Conservation (phyloP, 2,329 filamentous ascomycete genomes). For the Paracoccidioides brasiliensis region DNA sequence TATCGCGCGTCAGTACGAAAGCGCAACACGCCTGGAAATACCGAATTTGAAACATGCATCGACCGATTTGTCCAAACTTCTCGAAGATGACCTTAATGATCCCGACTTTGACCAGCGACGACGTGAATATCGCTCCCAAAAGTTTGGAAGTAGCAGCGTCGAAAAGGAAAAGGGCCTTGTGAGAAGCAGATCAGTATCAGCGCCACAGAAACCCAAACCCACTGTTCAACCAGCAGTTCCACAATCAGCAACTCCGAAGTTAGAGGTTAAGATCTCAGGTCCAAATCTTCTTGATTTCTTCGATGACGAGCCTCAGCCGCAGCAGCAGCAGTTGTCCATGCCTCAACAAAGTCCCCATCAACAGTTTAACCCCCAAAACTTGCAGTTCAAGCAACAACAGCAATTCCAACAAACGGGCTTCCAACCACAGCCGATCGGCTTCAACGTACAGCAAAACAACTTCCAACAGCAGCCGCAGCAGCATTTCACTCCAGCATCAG, state of each 20-base stretch:
- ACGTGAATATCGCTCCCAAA: conserved; percentile 79
- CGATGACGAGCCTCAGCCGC: conserved; percentile 61
- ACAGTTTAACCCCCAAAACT: conserved; percentile 18
- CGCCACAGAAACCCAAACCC: conserved; percentile 15
- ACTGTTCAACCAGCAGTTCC: conserved; percentile 10
- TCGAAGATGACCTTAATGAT: conserved; percentile 91
- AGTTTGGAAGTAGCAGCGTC: conserved; percentile 53
- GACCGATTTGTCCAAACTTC: conserved; percentile 72
- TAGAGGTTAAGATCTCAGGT: conserved; percentile 26
- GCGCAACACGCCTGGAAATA: conserved; percentile 81
- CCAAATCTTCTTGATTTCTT: conserved; percentile 89
- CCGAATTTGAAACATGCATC: conserved; percentile 96
- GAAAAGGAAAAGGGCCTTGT: conserved; percentile 19
- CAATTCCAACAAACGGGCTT: conserved; percentile 23
- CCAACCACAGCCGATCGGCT: conserved; percentile 18
- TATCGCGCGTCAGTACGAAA: conserved; percentile 77
- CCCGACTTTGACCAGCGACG: conserved; percentile 90
- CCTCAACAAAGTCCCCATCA: conserved; percentile 29
- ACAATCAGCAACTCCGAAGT: conserved; percentile 17
- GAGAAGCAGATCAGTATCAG: conserved; percentile 17
- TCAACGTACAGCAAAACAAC: conserved; percentile 4
- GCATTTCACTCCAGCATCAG: neutral
- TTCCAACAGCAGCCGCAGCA: conserved; percentile 18
- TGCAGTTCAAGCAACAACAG: conserved; percentile 19
- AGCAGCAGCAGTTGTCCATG: conserved; percentile 61